Evolutionary conservation across 805 yeast species (phyloP).

Genomic region (Torulaspora gathmanii): DNA sequence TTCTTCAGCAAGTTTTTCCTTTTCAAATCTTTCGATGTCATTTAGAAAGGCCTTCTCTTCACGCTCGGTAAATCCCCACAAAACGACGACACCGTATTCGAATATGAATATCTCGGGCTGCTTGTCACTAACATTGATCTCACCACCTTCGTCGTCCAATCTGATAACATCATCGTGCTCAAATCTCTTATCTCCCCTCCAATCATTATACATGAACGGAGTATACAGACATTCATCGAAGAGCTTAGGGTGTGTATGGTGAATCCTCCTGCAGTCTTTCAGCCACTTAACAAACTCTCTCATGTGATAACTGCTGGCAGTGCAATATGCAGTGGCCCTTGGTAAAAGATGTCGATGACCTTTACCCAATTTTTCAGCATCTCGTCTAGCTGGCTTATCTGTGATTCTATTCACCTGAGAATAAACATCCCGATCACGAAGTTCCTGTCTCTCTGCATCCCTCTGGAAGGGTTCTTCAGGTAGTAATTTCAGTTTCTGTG

Average conservation of each 20-base stretch:
- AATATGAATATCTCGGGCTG: slow-evolving; percentile 79
- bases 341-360: slow-evolving; percentile 71
- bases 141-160: slow-evolving; percentile 92
- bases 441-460: slow-evolving; percentile 14
- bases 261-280: slow-evolving; percentile 65
- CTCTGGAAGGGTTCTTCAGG: slow-evolving; percentile 52
- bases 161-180: slow-evolving; percentile 51
- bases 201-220: slow-evolving; percentile 75
- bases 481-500: slow-evolving; percentile 65
- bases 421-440: slow-evolving; percentile 51
- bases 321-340: slow-evolving; percentile 92
- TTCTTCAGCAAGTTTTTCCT: slow-evolving; percentile 80
- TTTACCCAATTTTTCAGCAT: slow-evolving; percentile 90
- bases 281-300: slow-evolving; percentile 81
- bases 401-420: slow-evolving; percentile 80
- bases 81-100: slow-evolving; percentile 93
- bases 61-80: slow-evolving; percentile 88
- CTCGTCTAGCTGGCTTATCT: slow-evolving; percentile 84
- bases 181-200: slow-evolving; percentile 54
- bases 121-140: slow-evolving; percentile 76
- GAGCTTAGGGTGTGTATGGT: slow-evolving; percentile 76
- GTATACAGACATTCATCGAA: slow-evolving; percentile 95
- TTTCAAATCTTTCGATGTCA: slow-evolving; percentile 86
- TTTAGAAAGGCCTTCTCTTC: slow-evolving; percentile 79
- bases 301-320: slow-evolving; percentile 90